Percentiles rank a stretch among this genome's conserved stretches.
These are phyloP conservation scores for Apophysomyces elegans DNA, from an alignment of 371 early-diverging fungal genomes.

Conservation along the genomic window DNA sequence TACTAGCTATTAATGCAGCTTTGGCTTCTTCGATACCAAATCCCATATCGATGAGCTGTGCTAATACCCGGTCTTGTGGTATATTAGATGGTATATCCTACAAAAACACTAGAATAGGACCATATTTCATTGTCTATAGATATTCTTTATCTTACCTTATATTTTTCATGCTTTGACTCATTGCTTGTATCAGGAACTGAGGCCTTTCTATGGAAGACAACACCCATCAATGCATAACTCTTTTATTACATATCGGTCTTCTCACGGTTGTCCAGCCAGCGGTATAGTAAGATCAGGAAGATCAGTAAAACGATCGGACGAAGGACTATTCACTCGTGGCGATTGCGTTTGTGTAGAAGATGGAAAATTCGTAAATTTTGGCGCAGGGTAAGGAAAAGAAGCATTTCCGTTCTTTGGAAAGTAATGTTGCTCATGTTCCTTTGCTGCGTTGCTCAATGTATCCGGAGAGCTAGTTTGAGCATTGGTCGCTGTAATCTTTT, in stretches of 20 bases:
- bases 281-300: neutral
- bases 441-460: neutral
- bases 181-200: neutral
- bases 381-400: too few species aligned
- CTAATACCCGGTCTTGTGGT: constrained; percentile 45
- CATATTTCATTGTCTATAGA: neutral
- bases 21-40: constrained; percentile 68
- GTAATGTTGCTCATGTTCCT: neutral
- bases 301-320: neutral
- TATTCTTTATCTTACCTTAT: neutral
- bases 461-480: neutral
- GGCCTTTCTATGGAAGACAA: neutral
- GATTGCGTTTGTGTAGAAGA: neutral
- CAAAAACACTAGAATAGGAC: neutral
- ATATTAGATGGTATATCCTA: neutral
- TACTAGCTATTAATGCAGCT: constrained; percentile 68
- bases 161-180: neutral
- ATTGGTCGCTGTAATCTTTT: neutral
- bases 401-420: neutral
- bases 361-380: neutral
- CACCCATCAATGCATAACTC: neutral
- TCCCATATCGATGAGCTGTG: constrained; percentile 79
- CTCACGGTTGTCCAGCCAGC: neutral
- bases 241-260: neutral
- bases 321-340: neutral